These are phyloP conservation scores for Anacardium occidentale DNA, from an alignment of 345 rosid species.

Conservation along the genomic window DNA sequence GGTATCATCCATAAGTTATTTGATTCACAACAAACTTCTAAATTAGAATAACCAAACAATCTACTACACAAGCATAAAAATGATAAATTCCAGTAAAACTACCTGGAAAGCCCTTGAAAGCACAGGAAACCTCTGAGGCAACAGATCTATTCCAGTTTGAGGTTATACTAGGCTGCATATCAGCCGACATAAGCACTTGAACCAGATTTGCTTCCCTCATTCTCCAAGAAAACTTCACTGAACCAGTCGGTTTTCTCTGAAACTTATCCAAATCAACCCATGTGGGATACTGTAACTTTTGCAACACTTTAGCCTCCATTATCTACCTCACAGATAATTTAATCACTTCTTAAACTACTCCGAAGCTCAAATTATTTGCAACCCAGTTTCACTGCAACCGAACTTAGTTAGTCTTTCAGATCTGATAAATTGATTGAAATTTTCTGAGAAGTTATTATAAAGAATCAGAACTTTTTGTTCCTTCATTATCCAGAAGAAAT, in stretches of 20 bases:
- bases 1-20: not conserved
- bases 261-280: slow-evolving; percentile 40
- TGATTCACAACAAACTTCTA: not conserved
- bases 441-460: not conserved
- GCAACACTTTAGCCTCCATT: slow-evolving; percentile 64
- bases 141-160: slow-evolving; percentile 21
- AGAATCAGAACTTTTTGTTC: not conserved
- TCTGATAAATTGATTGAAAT: not conserved
- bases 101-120: slow-evolving; percentile 61
- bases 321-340: not conserved
- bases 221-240: slow-evolving; percentile 34
- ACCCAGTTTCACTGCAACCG: not conserved
- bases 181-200: slow-evolving; percentile 41
- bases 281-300: slow-evolving; percentile 42
- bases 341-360: not conserved
- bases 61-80: not conserved
- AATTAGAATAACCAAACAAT: not conserved
- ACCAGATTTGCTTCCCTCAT: slow-evolving; percentile 33
- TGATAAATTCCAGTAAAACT: not conserved
- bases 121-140: slow-evolving; percentile 42
- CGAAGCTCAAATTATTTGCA: not conserved
- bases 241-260: slow-evolving; percentile 27
- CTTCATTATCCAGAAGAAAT: not conserved
- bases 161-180: slow-evolving; percentile 31
- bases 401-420: not conserved